A percentile compares a stretch with the other conserved stretches of the same genome.
Conservation (phyloP, 1,139 yeast genomes). For the Geotrichum restrictum region DNA sequence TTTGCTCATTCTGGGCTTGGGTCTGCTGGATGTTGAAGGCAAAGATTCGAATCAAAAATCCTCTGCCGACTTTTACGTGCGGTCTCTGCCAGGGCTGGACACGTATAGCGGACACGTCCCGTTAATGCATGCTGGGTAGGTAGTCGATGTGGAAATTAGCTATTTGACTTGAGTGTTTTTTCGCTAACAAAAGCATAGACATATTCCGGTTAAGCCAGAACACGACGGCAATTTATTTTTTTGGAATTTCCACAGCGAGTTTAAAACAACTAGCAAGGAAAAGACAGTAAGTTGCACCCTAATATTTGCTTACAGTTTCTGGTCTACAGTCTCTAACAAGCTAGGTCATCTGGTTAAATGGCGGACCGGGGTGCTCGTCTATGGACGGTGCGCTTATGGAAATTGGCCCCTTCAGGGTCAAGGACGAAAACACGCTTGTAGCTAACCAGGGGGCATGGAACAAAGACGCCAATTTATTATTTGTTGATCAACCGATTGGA, state of each 20-base stretch:
- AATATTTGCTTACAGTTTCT: not conserved
- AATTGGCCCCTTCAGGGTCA: conserved; percentile 78
- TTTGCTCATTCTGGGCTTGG: not conserved
- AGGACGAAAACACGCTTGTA: conserved; percentile 44
- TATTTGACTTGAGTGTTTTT: not conserved
- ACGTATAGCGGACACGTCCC: conserved; percentile 32
- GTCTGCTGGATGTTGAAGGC: not conserved
- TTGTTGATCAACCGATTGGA: conserved; percentile 93
- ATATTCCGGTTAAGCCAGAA: conserved; percentile 52
- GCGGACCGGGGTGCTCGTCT: conserved; percentile 86
- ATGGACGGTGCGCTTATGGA: conserved; percentile 97
- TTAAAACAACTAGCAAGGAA: conserved; percentile 30
- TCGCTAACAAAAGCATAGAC: conserved; percentile 40
- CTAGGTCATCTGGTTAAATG: conserved; percentile 74
- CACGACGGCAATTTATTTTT: conserved; percentile 67
- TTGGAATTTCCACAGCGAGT: conserved; percentile 51
- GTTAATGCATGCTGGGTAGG: conserved; percentile 43
- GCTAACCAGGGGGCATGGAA: conserved; percentile 82
- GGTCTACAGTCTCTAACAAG: not conserved
- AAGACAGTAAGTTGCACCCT: conserved; percentile 31
- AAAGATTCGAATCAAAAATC: conserved; percentile 9
- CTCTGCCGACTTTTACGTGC: conserved; percentile 40
- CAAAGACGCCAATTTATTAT: conserved; percentile 69
- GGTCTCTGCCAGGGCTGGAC: conserved; percentile 38
- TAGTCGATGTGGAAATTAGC: conserved; percentile 8